Base-by-base conservation (phyloP, 2,329 filamentous ascomycete genomes). In the Phyllosticta citriasiana region DNA sequence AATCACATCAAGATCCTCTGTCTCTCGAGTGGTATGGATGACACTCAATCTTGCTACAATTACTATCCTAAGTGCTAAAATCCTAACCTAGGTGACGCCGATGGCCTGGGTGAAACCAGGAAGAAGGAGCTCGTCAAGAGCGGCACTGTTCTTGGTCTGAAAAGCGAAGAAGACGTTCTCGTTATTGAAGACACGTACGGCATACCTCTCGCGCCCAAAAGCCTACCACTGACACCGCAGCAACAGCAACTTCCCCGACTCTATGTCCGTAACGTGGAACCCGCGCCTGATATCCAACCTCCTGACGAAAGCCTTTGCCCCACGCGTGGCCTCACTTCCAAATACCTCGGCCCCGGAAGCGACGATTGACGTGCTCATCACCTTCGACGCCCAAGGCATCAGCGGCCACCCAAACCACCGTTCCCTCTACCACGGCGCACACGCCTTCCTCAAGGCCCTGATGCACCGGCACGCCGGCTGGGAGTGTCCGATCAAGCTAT, bases 1-100 rank as follows among this genome's bases (percentile, higher is more conserved):
- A 97, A 99, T 76, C 91, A 95, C 71, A 82, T 99, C 70, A 94
- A 95, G 77, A 96, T 99, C 65, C 77, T 97, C 61, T 99, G 94
- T 76, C 78, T 99, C 65, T 95, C 89, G 75, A 93, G 86, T 66
- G 92, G 89, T 87, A 76, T 53, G 74, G 68, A 19, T 50, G 53
- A 30, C 16, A 51, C 57, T 53, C 30, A 52, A n/a, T 24, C 24
- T n/a, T 24, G 19, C 2, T 22, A 12, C 9, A 47, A 19, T 10
- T 4, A 26, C 24, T 53, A 47, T 26, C 14, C 16, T 7, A 51
- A 12, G 40, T 4, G 50, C 66, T 66, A 52, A 67, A 55, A 7
- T 1, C 10, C 24, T 19, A 16, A 22, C 56, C 62, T 67, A 88
- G 88, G 91, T 61, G 82, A 97, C 72, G 91, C 92, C 57, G 91